phyloP scores from a whole-genome alignment of 2,329 filamentous ascomycete genomes.

The Fulvia fulva region DNA sequence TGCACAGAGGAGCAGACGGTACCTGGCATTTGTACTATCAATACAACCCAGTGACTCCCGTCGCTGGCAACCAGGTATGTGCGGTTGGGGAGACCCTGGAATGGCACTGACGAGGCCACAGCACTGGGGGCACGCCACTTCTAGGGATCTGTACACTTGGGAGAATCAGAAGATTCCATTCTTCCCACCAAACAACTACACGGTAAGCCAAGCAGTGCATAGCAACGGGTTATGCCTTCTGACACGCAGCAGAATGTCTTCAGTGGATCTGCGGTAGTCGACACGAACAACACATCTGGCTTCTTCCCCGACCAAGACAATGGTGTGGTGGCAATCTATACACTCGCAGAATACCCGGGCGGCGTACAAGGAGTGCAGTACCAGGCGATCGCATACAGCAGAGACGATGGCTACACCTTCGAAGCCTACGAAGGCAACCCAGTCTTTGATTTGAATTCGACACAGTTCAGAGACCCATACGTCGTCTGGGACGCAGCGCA shows the following conservation, averaged over 20 bases:
- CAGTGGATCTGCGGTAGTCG: conserved; percentile 55
- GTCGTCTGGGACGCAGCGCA: conserved; percentile 54
- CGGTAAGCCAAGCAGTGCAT: conserved; percentile 14
- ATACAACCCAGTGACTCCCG: conserved; percentile 49
- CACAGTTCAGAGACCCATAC: conserved; percentile 63
- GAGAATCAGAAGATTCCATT: conserved; percentile 61
- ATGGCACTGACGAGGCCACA: conserved; percentile 32
- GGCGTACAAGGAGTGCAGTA: conserved; percentile 41
- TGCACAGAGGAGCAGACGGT: conserved; percentile 56
- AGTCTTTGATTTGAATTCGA: conserved; percentile 53
- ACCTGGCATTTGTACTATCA: conserved; percentile 65
- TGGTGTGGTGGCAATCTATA: conserved; percentile 61
- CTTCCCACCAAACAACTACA: conserved; percentile 53
- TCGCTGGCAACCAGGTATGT: conserved; percentile 32
- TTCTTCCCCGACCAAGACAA: conserved; percentile 60
- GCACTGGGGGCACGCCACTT: conserved; percentile 66
- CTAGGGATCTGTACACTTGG: conserved; percentile 60
- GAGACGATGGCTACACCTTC: conserved; percentile 60
- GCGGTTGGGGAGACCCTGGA: background rate
- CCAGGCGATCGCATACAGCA: conserved; percentile 60
- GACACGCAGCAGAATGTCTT: conserved; percentile 42
- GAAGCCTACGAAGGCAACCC: conserved; percentile 58
- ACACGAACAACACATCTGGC: conserved; percentile 61
- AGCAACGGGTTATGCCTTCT: background rate
- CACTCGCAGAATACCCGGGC: conserved; percentile 38